Evolutionary conservation across 2,329 filamentous ascomycete species (phyloP).

Genomic region (Tolypocladium tropicale): DNA sequence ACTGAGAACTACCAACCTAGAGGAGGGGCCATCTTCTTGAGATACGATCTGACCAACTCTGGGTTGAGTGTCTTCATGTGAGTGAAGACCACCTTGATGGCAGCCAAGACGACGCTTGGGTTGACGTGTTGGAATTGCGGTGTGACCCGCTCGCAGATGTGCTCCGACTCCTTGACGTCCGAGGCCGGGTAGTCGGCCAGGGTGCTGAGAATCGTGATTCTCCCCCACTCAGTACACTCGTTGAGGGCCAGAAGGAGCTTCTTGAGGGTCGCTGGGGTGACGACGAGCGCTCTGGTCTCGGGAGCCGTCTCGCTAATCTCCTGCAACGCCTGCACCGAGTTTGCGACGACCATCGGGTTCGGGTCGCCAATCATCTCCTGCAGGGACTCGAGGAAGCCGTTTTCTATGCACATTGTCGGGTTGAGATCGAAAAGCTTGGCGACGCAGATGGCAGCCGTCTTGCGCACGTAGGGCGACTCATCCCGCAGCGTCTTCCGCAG

Average conservation of each 20-base stretch:
- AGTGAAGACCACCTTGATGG: slow-evolving; percentile 93
- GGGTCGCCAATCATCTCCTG: slow-evolving; percentile 96
- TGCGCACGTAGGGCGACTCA: slow-evolving; percentile 96
- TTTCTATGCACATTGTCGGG: slow-evolving; percentile 85
- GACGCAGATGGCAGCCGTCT: slow-evolving; percentile 95
- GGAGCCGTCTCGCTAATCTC: slow-evolving; percentile 88
- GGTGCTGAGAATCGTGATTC: slow-evolving; percentile 85
- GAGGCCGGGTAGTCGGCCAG: slow-evolving; percentile 76
- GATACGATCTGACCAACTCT: slow-evolving; percentile 72
- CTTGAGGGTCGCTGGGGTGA: slow-evolving; percentile 76
- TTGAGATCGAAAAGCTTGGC: slow-evolving; percentile 97
- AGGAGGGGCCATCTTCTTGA: slow-evolving; percentile 98
- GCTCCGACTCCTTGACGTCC: slow-evolving; percentile 94
- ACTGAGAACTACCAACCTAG: slow-evolving; percentile 47
- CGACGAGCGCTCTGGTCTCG: slow-evolving; percentile 76
- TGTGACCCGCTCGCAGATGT: slow-evolving; percentile 92
- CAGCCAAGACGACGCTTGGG: slow-evolving; percentile 90
- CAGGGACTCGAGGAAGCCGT: slow-evolving; percentile 86
- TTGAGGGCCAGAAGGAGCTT: slow-evolving; percentile 95
- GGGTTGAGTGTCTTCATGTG: slow-evolving; percentile 81
- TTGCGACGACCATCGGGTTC: slow-evolving; percentile 98
- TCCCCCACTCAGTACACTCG: slow-evolving; percentile 97
- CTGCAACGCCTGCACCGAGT: slow-evolving; percentile 85
- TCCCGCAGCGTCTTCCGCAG: slow-evolving; percentile 91
- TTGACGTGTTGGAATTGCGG: slow-evolving; percentile 99